Evolutionary conservation across 164 flowering plant genomes (phyloP).

Genomic region (Brasenia schreberi): DNA sequence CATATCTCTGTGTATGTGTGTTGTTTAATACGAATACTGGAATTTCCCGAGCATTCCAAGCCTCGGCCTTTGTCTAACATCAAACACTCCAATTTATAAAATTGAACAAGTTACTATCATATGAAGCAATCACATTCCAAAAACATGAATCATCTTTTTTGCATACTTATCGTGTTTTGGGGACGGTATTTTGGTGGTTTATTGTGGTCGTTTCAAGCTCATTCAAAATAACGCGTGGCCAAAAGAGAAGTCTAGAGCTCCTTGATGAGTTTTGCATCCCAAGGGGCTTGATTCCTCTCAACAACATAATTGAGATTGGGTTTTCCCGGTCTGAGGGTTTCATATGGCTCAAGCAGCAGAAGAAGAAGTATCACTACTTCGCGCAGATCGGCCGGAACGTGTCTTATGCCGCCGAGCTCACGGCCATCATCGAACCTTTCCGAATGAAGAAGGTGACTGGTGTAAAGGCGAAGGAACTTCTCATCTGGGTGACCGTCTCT

Average conservation of each 20-base stretch:
- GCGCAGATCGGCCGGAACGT: conserved; percentile 20
- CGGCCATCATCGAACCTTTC: conserved; percentile 11
- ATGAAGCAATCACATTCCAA: no score
- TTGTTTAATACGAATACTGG: conserved; percentile 27
- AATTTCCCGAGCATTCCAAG: conserved; percentile 20
- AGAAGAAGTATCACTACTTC: conserved; percentile 24
- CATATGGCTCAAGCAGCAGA: no score
- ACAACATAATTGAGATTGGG: conserved; percentile 18
- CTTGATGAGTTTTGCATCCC: conserved; percentile 22
- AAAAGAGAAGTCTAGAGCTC: not conserved
- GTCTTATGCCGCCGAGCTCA: conserved; percentile 16
- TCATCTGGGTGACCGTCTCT: conserved; percentile 20
- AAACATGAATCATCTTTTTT: no score
- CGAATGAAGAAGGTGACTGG: conserved; percentile 24
- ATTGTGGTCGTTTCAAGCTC: no score
- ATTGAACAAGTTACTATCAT: no score
- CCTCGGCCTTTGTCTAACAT: not conserved
- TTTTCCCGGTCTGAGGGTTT: conserved; percentile 14
- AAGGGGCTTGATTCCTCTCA: conserved; percentile 21
- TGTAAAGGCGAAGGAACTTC: conserved; percentile 25
- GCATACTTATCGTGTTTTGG: no score
- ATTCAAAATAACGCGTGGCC: no score
- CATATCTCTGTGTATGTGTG: no score
- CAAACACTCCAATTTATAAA: no score
- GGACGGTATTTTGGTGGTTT: no score